Evolutionary conservation across 75 land plant genomes (phyloP), one percentile per base, ranked within the genome.

Genomic region (Pseudotsuga menziesii): DNA sequence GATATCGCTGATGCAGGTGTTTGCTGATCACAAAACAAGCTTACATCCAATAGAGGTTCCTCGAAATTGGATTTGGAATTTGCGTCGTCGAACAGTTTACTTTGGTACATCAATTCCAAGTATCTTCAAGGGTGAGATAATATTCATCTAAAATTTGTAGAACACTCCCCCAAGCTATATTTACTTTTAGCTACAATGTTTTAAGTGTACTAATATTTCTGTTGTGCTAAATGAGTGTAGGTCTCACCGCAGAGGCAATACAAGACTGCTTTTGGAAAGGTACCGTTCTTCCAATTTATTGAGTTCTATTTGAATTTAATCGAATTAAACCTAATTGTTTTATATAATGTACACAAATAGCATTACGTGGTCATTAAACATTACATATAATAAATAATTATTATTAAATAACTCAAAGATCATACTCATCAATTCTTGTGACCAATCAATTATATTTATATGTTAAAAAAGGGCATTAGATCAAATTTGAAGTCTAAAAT

Each of bases 11-110:
- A 27, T 78, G 79, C 80, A 93, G 96, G 91, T 93, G 3, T 93
- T 93, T 86, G 96, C 96, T 16, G 96, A 93, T 77, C 85, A 89
- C 62, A 78, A 79, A 55, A 84, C 92, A 4, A 91, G 96, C 77
- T 79, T 74, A 41, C 74, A 77, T 54, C 94, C 94, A 14, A 73
- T 88, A 22, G 75, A 75, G 39, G 91, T 89, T 74, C 89, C 88
- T 2, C 82, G 92, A 32, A n/a, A 62, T 3, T 67, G 75, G 57
- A 72, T 93, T 73, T 91, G 92, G 90, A 85, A 85, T 66, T 77
- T 93, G 16, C 88, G 75, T 16, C 87, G 89, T 39, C 56, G 87
- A 14, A 85, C 79, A 52, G 92, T 91, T 17, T 91, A 80, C 67
- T 91, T 85, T 75, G 94, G 96, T 19, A 91, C 89, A 59, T 88